phyloP scores from a whole-genome alignment of 768 basidiomycete species.

The Nidularia pulvinata region DNA sequence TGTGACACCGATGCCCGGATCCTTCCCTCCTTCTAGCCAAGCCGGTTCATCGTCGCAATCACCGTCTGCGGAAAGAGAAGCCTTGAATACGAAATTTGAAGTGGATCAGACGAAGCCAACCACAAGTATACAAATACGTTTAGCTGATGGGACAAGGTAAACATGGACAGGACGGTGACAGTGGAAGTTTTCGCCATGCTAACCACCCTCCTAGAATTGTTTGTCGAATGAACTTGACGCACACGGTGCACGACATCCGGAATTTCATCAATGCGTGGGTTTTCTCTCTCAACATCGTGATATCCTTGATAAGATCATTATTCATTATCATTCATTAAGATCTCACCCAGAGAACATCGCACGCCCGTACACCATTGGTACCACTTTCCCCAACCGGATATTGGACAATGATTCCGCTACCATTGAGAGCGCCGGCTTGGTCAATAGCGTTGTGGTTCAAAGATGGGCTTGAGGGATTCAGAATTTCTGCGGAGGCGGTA shows the following conservation, averaged over 20 bases:
- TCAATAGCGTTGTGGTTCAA: slow-evolving; percentile 86
- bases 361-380: slow-evolving; percentile 76
- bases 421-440: slow-evolving; percentile 69
- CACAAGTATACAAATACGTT: slow-evolving; percentile 87
- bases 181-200: too few species aligned
- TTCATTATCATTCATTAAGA: slow-evolving; percentile 27
- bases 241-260: slow-evolving; percentile 84
- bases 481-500: too few species aligned
- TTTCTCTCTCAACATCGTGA: not conserved
- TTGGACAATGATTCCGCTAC: slow-evolving; percentile 67
- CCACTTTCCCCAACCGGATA: slow-evolving; percentile 84
- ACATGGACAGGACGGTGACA: too few species aligned
- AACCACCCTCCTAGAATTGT: slow-evolving; percentile 38
- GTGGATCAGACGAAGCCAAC: slow-evolving; percentile 83
- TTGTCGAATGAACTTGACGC: slow-evolving; percentile 86
- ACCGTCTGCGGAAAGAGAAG: slow-evolving; percentile 24
- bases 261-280: slow-evolving; percentile 91
- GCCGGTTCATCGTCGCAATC: slow-evolving; percentile 13
- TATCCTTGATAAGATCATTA: too few species aligned
- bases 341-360: slow-evolving; percentile 67
- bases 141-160: slow-evolving; percentile 86
- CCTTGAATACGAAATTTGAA: slow-evolving; percentile 60
- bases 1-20: slow-evolving; percentile 50
- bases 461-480: slow-evolving; percentile 43
- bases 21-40: slow-evolving; percentile 41